These are phyloP conservation scores for Cladophialophora chaetospira DNA, from an alignment of 2,329 filamentous ascomycete genomes.

Conservation along the genomic window DNA sequence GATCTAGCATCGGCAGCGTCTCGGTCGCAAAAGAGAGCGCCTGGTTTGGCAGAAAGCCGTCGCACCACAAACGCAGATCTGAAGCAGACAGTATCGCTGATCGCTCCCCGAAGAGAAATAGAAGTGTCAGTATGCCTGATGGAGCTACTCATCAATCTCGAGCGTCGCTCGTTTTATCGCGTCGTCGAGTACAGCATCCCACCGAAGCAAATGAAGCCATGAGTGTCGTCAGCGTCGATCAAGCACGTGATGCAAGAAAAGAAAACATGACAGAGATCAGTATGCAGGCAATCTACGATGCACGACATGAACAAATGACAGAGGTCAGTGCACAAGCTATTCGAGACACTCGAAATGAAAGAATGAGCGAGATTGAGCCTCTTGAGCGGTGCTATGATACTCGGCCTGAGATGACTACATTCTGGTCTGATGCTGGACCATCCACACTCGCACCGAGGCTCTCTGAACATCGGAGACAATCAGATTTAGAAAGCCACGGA, in stretches of 20 bases:
- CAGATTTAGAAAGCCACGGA: background rate
- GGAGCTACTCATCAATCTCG: background rate
- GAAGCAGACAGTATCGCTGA: background rate
- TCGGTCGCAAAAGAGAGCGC: constrained; percentile 18
- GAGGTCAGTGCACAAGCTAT: constrained; percentile 24
- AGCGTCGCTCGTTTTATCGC: background rate
- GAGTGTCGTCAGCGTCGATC: constrained; percentile 24
- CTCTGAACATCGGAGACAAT: background rate
- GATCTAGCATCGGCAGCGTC: constrained; percentile 9
- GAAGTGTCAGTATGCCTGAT: constrained; percentile 26
- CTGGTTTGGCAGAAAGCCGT: constrained; percentile 22
- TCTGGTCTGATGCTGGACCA: constrained; percentile 2
- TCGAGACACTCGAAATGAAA: constrained; percentile 16
- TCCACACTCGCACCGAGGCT: background rate
- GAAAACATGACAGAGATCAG: constrained; percentile 25
- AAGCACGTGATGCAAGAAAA: constrained; percentile 14
- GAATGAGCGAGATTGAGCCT: constrained; percentile 23
- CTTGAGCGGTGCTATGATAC: background rate
- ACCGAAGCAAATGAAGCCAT: constrained; percentile 22
- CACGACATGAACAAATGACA: constrained; percentile 18
- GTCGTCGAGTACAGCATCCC: background rate
- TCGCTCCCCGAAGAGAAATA: constrained; percentile 1
- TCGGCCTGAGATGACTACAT: background rate
- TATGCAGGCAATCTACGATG: constrained; percentile 12
- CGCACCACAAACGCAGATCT: constrained; percentile 6